Conservation (phyloP, 441 rosid genomes). For the Adansonia gregorii region DNA sequence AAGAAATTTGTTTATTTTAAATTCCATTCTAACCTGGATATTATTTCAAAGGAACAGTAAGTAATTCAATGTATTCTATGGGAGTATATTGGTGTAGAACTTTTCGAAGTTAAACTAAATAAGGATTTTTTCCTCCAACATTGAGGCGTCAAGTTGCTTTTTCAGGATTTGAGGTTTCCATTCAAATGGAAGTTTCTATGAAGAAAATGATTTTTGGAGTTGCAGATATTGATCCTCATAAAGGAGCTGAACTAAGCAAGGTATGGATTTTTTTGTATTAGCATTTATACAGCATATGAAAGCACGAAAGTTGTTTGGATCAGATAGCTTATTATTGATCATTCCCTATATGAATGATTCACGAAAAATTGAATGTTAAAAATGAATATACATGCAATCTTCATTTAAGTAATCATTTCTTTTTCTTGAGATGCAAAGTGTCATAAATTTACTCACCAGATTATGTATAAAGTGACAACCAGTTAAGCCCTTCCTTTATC, state of each 20-base stretch:
- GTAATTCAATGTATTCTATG: neutral
- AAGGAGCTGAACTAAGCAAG: slow-evolving; percentile 85
- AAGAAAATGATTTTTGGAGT: slow-evolving; percentile 93
- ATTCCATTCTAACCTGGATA: neutral
- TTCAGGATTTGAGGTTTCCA: slow-evolving; percentile 94
- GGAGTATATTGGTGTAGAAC: too few species aligned
- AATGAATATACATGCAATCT: neutral
- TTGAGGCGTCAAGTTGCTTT: slow-evolving; percentile 98
- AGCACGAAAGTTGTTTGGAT: too few species aligned
- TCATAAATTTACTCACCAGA: neutral
- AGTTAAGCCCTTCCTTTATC: slow-evolving; percentile 23
- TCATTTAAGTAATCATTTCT: neutral
- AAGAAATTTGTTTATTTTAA: neutral
- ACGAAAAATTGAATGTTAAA: neutral
- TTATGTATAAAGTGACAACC: neutral
- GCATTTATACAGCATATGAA: neutral
- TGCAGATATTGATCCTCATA: slow-evolving; percentile 76
- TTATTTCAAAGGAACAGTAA: neutral
- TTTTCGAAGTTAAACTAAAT: neutral
- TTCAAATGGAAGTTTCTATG: slow-evolving; percentile 87
- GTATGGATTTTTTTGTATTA: slow-evolving; percentile 35
- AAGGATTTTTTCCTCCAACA: slow-evolving; percentile 39
- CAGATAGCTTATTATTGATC: neutral
- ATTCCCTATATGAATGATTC: neutral
- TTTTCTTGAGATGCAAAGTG: neutral